phyloP scores from a whole-genome alignment of 1,284 basidiomycete species.

The Naganishia sp. region DNA sequence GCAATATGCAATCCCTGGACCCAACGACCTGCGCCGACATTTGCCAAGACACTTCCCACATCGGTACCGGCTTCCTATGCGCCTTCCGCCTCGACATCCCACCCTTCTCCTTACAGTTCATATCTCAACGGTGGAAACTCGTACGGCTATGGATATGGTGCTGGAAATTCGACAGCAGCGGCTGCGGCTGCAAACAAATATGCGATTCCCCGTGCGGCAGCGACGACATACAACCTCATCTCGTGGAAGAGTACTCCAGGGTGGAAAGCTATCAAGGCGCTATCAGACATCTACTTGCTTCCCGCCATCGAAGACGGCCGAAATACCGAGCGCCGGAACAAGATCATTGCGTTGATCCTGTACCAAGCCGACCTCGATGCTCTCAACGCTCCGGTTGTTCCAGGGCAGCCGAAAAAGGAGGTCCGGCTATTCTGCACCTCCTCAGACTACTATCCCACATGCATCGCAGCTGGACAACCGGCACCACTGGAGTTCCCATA shows the following conservation, averaged over 20 bases:
- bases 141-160: slow-evolving; percentile 7
- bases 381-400: slow-evolving; percentile 35
- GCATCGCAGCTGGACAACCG: slow-evolving; percentile 42
- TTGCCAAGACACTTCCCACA: slow-evolving; percentile 13
- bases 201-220: not conserved
- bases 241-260: slow-evolving; percentile 51
- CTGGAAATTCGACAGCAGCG: not conserved
- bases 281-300: slow-evolving; percentile 40
- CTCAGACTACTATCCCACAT: slow-evolving; percentile 69
- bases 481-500: slow-evolving; percentile 84
- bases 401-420: slow-evolving; percentile 41
- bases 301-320: slow-evolving; percentile 45
- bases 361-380: slow-evolving; percentile 44
- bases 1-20: slow-evolving; percentile 38
- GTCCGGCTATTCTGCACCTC: slow-evolving; percentile 89
- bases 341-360: slow-evolving; percentile 40
- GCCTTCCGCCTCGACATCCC: slow-evolving; percentile 1
- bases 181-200: not conserved
- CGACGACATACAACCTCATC: slow-evolving; percentile 28
- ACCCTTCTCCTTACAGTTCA: not conserved
- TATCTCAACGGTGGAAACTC: slow-evolving; percentile 1
- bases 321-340: slow-evolving; percentile 40
- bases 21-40: slow-evolving; percentile 5
- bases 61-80: not conserved
- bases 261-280: slow-evolving; percentile 51